Evolutionary conservation across 768 basidiomycete species (phyloP), one percentile per base, ranked within the genome.

Genomic region (Leccinum disarticulatum): DNA sequence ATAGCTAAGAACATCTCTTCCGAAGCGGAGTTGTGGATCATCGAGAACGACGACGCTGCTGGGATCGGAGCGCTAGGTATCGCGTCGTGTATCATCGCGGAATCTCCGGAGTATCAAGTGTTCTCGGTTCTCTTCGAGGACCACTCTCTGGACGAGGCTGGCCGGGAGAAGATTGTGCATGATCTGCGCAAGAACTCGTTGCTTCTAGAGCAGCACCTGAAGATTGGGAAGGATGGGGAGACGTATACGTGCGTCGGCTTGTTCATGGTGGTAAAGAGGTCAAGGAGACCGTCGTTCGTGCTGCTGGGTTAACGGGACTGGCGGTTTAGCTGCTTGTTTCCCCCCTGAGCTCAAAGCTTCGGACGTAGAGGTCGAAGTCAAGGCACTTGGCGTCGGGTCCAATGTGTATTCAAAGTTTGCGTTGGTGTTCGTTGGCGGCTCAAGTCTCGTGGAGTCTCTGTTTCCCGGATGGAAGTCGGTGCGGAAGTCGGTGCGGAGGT

Each of bases 31-130:
- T 19, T 72, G 3, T 72, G 71, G 71, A 64, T 72, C 54, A 68
- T 63, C 2, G 70, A 69, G 5, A 73, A 72, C 33, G 71, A 72
- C 38, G 64, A 73, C 30, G 66, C 71, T 1, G 69, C 61, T 51
- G 71, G 71, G 30, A 72, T 73, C 15, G 71, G 69, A 11, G 71
- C 71, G 17, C 64, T 72, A 14, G 71, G 71, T 28, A 35, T 73
- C 22, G 67, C 69, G 3, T 69, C 72, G 0, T 72, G 71, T 53
- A 54, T 72, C 6, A 64, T 70, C 4, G 70, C 71, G 8, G 71
- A 72, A 25, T 72, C 69, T 4, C 69, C 69, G 13, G 71, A 71
- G 35, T 73, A 69, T 50, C 64, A 62, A 31, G 68, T 69, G 2
- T 73, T 63, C 28, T 71, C 69, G 2, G 57, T 72, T 1, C 68